phyloP scores from a whole-genome alignment of 768 basidiomycete genomes.

The Amanita exitialis region DNA sequence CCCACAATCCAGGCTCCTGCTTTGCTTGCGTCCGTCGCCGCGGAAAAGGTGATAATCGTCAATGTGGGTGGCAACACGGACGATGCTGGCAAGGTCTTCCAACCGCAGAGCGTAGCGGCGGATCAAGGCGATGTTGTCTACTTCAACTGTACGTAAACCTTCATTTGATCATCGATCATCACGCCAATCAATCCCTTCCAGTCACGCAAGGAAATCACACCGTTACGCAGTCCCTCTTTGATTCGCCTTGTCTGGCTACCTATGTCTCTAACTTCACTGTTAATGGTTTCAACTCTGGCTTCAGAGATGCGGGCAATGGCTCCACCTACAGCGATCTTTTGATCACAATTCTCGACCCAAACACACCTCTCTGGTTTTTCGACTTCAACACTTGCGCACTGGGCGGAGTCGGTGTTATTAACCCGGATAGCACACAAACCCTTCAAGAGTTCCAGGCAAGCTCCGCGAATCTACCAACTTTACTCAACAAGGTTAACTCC shows the following conservation, averaged over 20 bases:
- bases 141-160: slow-evolving; percentile 42
- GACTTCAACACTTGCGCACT: slow-evolving; percentile 42
- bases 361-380: slow-evolving; percentile 49
- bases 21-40: slow-evolving; percentile 15
- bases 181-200: slow-evolving; percentile 11
- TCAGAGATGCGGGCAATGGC: slow-evolving; percentile 38
- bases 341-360: slow-evolving; percentile 33
- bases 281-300: slow-evolving; percentile 50
- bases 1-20: slow-evolving; percentile 7
- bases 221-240: slow-evolving; percentile 48
- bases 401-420: slow-evolving; percentile 56
- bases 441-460: slow-evolving; percentile 35
- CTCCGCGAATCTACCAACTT: slow-evolving; percentile 1
- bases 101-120: slow-evolving; percentile 34
- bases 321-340: slow-evolving; percentile 33
- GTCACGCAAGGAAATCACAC: slow-evolving; percentile 45
- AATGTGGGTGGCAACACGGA: slow-evolving; percentile 35
- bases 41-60: slow-evolving; percentile 32
- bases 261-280: slow-evolving; percentile 35
- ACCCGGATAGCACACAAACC: slow-evolving; percentile 36
- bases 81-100: slow-evolving; percentile 35
- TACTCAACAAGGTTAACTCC: not conserved
- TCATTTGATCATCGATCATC: not conserved
- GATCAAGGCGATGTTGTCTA: slow-evolving; percentile 35
- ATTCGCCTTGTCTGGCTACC: slow-evolving; percentile 40